phyloP scores from a whole-genome alignment of 106 monocot species.

The Triglochin maritima region DNA sequence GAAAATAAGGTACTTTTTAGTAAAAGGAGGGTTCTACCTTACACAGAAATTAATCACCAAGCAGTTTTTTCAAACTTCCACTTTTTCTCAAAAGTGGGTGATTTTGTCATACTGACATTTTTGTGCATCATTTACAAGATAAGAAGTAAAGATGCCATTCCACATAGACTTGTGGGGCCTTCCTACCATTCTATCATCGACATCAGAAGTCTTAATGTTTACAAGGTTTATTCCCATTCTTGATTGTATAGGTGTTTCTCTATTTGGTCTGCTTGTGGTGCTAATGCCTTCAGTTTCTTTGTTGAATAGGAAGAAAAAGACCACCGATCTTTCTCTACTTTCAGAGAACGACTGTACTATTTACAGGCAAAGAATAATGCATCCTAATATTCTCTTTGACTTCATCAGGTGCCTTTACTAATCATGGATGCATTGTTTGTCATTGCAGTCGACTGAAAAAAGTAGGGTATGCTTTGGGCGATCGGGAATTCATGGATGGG shows the following conservation, averaged over 20 bases:
- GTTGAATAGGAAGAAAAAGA: slow-evolving; percentile 51
- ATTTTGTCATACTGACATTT: too few relatives aligned
- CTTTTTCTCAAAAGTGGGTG: too few relatives aligned
- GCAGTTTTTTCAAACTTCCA: too few relatives aligned
- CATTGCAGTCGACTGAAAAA: slow-evolving; percentile 39
- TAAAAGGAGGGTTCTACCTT: neutral
- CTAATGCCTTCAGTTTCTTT: neutral
- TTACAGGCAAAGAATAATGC: slow-evolving; percentile 33
- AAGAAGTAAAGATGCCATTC: slow-evolving; percentile 34
- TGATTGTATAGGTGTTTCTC: slow-evolving; percentile 3
- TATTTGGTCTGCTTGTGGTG: neutral
- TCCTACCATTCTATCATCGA: slow-evolving; percentile 42
- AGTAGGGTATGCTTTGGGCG: slow-evolving; percentile 77
- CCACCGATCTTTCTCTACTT: slow-evolving; percentile 57
- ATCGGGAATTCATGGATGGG: slow-evolving; percentile 99
- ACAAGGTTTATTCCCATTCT: slow-evolving; percentile 30
- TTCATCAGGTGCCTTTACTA: neutral
- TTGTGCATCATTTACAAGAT: slow-evolving; percentile 19
- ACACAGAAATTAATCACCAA: neutral
- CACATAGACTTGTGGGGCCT: slow-evolving; percentile 58
- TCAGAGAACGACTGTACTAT: slow-evolving; percentile 62
- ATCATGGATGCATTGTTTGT: neutral
- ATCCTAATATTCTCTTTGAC: neutral
- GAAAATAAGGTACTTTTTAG: slow-evolving; percentile 7
- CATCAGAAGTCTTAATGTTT: slow-evolving; percentile 50